A percentile compares a stretch with the other conserved stretches of the same genome.
phyloP scores from a whole-genome alignment of 1,139 yeast genomes.

The Schizosaccharomyces versatilis region DNA sequence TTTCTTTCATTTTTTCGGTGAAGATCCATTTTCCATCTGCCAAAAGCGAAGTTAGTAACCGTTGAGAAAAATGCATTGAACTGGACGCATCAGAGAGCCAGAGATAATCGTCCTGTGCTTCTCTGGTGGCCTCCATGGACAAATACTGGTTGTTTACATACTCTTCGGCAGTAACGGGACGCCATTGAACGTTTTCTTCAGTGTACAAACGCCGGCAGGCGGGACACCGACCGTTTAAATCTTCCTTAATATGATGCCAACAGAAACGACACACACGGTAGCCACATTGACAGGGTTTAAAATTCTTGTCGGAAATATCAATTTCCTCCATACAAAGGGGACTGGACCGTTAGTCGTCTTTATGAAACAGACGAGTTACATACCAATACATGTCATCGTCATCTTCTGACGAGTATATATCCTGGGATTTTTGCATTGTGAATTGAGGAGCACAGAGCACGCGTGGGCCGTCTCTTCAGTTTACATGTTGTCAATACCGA shows the following conservation, averaged over 20 bases:
- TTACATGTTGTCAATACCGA: too few relatives aligned
- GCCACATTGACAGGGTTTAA: constrained; percentile 98
- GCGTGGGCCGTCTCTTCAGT: too few relatives aligned
- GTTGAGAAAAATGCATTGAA: neutral
- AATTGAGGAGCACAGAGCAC: neutral
- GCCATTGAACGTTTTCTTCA: constrained; percentile 79
- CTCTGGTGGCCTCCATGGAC: too few relatives aligned
- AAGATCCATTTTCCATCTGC: constrained; percentile 30
- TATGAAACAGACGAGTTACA: neutral
- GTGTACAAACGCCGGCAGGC: constrained; percentile 90
- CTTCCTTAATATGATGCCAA: constrained; percentile 84
- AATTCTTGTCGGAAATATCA: constrained; percentile 88
- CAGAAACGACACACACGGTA: constrained; percentile 90
- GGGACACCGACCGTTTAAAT: constrained; percentile 87
- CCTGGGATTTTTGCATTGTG: constrained; percentile 5
- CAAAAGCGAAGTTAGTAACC: constrained; percentile 8
- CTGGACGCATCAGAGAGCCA: neutral
- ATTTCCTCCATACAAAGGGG: constrained; percentile 94
- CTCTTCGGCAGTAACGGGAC: constrained; percentile 65
- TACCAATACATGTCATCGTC: constrained; percentile 12
- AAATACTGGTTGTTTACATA: constrained; percentile 18
- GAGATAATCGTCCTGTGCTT: neutral
- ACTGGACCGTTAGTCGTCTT: constrained; percentile 17
- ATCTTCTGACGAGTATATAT: constrained; percentile 11
- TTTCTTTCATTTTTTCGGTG: constrained; percentile 67